Evolutionary conservation across 1,284 basidiomycete species (phyloP).

Genomic region (Cronartium quercuum): DNA sequence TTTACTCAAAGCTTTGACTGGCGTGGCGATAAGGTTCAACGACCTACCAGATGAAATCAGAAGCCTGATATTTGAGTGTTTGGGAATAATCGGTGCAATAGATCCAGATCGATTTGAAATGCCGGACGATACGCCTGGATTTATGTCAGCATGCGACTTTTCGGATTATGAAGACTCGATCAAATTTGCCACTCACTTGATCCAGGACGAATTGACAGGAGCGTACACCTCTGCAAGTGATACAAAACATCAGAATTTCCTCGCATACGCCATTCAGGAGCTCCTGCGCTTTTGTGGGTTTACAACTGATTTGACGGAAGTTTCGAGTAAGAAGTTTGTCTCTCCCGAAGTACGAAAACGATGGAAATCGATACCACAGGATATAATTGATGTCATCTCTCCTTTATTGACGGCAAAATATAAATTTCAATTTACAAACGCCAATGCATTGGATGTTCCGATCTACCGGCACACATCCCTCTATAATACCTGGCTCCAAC

Average conservation of each 20-base stretch:
- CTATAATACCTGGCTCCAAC: slow-evolving; percentile 92
- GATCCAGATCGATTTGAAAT: slow-evolving; percentile 90
- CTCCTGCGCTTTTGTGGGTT: slow-evolving; percentile 83
- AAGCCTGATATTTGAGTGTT: slow-evolving; percentile 74
- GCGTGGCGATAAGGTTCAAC: slow-evolving; percentile 67
- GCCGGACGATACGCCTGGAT: slow-evolving; percentile 58
- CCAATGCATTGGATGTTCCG: slow-evolving; percentile 50
- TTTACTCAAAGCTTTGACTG: slow-evolving; percentile 64
- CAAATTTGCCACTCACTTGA: slow-evolving; percentile 75
- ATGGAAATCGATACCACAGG: slow-evolving; percentile 73
- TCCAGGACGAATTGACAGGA: slow-evolving; percentile 79
- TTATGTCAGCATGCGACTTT: slow-evolving; percentile 77
- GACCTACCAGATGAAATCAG: slow-evolving; percentile 59
- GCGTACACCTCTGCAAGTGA: slow-evolving; percentile 90
- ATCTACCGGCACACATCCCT: slow-evolving; percentile 70
- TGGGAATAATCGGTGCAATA: slow-evolving; percentile 87
- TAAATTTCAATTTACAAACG: slow-evolving; percentile 39
- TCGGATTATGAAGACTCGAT: slow-evolving; percentile 70
- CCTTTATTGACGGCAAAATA: slow-evolving; percentile 73
- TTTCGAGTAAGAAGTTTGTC: slow-evolving; percentile 50
- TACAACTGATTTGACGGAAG: slow-evolving; percentile 61
- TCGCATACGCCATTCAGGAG: slow-evolving; percentile 91
- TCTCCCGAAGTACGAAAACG: slow-evolving; percentile 62
- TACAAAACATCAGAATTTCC: slow-evolving; percentile 78
- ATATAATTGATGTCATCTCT: slow-evolving; percentile 77